Evolutionary conservation across 257 asterid genomes (phyloP), one percentile per base, ranked within the genome.

Genomic region (Coffea eugenioides): DNA sequence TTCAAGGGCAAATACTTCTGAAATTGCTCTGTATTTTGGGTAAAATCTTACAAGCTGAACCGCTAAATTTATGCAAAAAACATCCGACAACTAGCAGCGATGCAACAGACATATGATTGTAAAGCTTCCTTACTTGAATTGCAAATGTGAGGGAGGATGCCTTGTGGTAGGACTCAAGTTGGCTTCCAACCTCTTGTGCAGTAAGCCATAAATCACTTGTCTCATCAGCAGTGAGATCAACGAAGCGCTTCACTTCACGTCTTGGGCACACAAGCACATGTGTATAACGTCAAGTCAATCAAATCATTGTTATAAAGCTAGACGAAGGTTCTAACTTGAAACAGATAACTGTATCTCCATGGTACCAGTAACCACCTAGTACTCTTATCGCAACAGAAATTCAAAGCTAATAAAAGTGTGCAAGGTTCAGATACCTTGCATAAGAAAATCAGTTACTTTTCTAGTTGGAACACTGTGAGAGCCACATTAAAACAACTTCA

Each of bases 231-330:
- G 91, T 86, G 78, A 94, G 97, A 88, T 94, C 97, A 84, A 76
- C 72, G 87, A 94, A 91, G 81, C 97, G 94, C 82, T 88, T 90
- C 34, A 88, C 97, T 64, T 85, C 94, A 84, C 97, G 97, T 84
- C 89, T 90, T 79, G 98, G 98, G 85, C 96, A 91, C 84, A 93
- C 93, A 80, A 94, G 98, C 84, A 94, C 98, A 82, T 94, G 97
- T 93, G 68, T 64, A 73, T 83, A 68, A 77, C 15, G 97, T 94
- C 85, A 94, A 94, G 98, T 54, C 78, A 79, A 88, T 80, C 86
- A 85, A 85, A 80, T 69, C 59, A 77, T 85, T 25, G 4, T 20
- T 10, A 79, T 65, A 71, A 77, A 75, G 39, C 61, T 39, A 48
- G 36, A 72, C 66, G 48, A 54, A 64, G 34, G 48, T 21, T 23